Evolutionary conservation across 2,329 filamentous ascomycete species (phyloP).

Genomic region (Seiridium cupressi): DNA sequence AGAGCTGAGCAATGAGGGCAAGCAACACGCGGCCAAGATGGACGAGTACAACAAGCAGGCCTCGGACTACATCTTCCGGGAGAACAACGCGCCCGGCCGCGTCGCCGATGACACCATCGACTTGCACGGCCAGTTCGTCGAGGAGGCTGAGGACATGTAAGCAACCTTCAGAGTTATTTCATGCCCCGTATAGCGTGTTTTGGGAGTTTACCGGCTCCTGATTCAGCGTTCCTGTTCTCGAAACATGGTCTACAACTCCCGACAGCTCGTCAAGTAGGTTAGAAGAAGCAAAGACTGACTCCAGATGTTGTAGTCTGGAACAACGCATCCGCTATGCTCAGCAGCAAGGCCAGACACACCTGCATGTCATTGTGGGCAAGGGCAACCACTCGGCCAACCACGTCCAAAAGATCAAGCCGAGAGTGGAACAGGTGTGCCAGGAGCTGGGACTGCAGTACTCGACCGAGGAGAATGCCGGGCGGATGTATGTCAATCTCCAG

Average conservation of each 20-base stretch:
- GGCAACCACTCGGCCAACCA: conserved; percentile 82
- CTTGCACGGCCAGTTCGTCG: conserved; percentile 89
- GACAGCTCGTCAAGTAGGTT: no score
- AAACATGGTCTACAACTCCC: no score
- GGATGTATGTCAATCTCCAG: conserved; percentile 84
- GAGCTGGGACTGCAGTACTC: conserved; percentile 79
- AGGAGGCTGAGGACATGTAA: conserved; percentile 84
- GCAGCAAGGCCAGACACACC: conserved; percentile 70
- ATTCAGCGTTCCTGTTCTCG: no score
- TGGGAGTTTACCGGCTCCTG: no score
- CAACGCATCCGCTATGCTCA: conserved; percentile 79
- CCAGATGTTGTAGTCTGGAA: conserved; percentile 49
- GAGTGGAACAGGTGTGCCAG: conserved; percentile 81
- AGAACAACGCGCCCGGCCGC: conserved; percentile 80
- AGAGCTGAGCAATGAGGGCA: conserved; percentile 75
- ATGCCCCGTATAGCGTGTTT: no score
- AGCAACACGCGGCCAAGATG: conserved; percentile 79
- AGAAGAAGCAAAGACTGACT: no score
- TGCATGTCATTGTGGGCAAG: conserved; percentile 95
- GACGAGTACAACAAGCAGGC: conserved; percentile 89
- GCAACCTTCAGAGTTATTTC: no score
- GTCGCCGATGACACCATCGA: conserved; percentile 84
- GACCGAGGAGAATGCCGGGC: conserved; percentile 83
- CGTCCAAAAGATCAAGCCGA: conserved; percentile 93
- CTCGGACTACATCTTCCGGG: conserved; percentile 90